Conservation (phyloP, 2,329 filamentous ascomycete species). For the Ceratocystis cubensis region DNA sequence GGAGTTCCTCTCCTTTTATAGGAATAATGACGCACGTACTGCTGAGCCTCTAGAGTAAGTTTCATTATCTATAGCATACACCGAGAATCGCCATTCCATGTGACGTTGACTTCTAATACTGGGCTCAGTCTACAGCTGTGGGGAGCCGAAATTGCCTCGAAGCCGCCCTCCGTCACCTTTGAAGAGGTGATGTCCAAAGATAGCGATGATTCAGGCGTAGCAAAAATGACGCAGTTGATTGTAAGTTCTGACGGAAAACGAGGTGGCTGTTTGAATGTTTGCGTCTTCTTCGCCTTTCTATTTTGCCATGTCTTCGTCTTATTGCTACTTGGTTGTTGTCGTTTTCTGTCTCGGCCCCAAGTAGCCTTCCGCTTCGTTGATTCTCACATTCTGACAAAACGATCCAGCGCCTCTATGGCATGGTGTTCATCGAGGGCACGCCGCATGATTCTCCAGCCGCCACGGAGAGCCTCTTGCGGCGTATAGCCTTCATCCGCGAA, state of each 20-base stretch:
- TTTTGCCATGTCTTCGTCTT: too few relatives aligned
- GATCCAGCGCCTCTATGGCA: constrained; percentile 52
- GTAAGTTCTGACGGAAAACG: constrained; percentile 30
- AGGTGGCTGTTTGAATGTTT: too few relatives aligned
- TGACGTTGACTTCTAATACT: background rate
- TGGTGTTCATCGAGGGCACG: constrained; percentile 62
- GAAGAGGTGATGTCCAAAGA: constrained; percentile 43
- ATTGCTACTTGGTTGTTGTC: too few relatives aligned
- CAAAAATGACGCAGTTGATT: constrained; percentile 51
- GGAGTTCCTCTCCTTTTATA: constrained; percentile 45
- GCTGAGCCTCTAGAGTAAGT: constrained; percentile 30
- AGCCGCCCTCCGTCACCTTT: constrained; percentile 49
- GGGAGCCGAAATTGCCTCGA: constrained; percentile 29
- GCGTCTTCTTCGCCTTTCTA: too few relatives aligned
- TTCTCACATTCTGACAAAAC: background rate
- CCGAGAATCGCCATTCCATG: background rate
- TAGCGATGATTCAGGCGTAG: constrained; percentile 42
- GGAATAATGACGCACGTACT: constrained; percentile 27
- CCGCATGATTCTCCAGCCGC: constrained; percentile 52
- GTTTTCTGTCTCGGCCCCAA: too few relatives aligned
- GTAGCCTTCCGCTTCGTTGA: too few relatives aligned
- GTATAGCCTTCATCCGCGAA: constrained; percentile 73
- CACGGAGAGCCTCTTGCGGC: constrained; percentile 62
- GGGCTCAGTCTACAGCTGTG: constrained; percentile 23
- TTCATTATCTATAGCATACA: background rate